Evolutionary conservation across 1,284 basidiomycete species (phyloP), one percentile per base, ranked within the genome.

Genomic region (Crucibulum cyathiforme): DNA sequence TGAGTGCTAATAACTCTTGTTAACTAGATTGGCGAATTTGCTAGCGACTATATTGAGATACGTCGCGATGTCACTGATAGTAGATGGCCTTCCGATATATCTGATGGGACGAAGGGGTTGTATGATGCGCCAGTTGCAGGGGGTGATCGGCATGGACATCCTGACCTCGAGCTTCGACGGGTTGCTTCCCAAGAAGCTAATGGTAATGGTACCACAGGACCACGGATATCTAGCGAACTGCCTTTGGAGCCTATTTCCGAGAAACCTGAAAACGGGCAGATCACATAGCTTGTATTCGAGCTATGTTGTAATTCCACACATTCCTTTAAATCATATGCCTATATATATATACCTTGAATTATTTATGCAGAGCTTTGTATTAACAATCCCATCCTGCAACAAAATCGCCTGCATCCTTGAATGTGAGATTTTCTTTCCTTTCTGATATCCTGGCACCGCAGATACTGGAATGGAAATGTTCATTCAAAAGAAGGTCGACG

Each of bases 1-100:
- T 70, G 31, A 36, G 9, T 36, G 17, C 36, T 24, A 36, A 41
- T 53, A n/a, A 56, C 34, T 5, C 12, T 46, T 49, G 15, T 36
- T 35, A 36, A 49, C 2, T 64, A 91, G 89, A 89, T 91, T 57
- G 90, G 90, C 61, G 90, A 92, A 71, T 92, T 91, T 65, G 90
- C 89, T 35, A 87, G 81, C 36, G 90, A 92, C 69, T 92, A 91
- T 64, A 90, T 92, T 62, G 90, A 92, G 70, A 82, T 90, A n/a
- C 86, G 87, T 45, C 82, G 90, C 54, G 85, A 90, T 68, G 90
- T 84, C 66, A 78, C 81, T 17, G 88, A 90, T 63, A 78, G 82
- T 80, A 47, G 57, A 49, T 39, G 15, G 24, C 66, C 71, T 8
- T 63, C 67, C 34, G 54, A 70, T 36, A 54, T 66, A 63, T 67